Conservation (phyloP, 805 yeast genomes). For the Yarrowia hollandica region DNA sequence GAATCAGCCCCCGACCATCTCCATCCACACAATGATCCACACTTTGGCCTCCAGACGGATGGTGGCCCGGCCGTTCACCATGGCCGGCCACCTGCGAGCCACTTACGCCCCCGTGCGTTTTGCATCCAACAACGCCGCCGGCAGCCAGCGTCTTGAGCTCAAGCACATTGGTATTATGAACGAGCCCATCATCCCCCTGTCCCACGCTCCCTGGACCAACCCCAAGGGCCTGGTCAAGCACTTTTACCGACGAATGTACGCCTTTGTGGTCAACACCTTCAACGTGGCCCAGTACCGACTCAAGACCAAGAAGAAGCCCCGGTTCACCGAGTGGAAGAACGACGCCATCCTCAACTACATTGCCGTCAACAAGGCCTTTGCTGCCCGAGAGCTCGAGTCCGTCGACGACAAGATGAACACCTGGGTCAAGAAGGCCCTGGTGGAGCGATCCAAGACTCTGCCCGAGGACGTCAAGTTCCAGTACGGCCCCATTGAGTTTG, state of each 20-base stretch:
- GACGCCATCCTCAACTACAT: constrained; percentile 75
- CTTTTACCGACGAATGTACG: constrained; percentile 29
- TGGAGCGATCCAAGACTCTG: constrained; percentile 51
- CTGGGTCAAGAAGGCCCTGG: constrained; percentile 64
- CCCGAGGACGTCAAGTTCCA: constrained; percentile 62
- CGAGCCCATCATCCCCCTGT: constrained; percentile 23
- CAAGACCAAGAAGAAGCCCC: constrained; percentile 67
- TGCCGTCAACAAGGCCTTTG: constrained; percentile 79
- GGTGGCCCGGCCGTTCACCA: constrained; percentile 22
- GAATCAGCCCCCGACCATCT: background rate
- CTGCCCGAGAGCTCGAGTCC: constrained; percentile 51
- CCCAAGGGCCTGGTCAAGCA: constrained; percentile 21
- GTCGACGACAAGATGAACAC: constrained; percentile 52
- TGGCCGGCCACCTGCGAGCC: constrained; percentile 27
- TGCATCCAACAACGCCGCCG: constrained; percentile 21
- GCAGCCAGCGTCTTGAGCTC: constrained; percentile 21
- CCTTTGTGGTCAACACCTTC: constrained; percentile 27
- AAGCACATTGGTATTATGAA: constrained; percentile 29
- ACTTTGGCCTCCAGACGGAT: constrained; percentile 16
- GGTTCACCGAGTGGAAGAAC: constrained; percentile 79
- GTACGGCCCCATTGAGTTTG: constrained; percentile 77
- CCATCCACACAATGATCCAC: background rate
- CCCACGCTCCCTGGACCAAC: constrained; percentile 24
- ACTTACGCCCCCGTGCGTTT: constrained; percentile 28
- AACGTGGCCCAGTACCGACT: constrained; percentile 60